Conservation (phyloP, 225 moss, liverwort and hornwort species). For the Pseudisothecium myosuroides region DNA sequence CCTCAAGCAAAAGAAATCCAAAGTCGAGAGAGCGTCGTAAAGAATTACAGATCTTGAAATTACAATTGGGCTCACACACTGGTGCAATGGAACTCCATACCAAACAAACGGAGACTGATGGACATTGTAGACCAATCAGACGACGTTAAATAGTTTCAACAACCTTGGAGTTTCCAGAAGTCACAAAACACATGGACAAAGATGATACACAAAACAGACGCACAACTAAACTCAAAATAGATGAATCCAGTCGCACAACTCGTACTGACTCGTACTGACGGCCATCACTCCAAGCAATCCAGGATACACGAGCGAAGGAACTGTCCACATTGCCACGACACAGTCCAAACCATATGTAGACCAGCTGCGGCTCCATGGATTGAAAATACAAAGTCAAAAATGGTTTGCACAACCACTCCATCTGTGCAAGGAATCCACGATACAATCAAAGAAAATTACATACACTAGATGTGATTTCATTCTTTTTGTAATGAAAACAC, state of each 20-base stretch:
- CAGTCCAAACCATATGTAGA: not conserved
- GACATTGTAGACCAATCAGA: not conserved
- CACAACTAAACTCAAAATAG: not conserved
- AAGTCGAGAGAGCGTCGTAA: not conserved
- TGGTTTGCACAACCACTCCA: not conserved
- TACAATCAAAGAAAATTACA: not conserved
- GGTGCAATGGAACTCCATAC: not conserved
- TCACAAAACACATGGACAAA: not conserved
- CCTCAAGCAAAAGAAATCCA: not conserved
- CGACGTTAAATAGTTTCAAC: not conserved
- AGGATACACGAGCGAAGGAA: not conserved
- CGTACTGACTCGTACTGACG: not conserved
- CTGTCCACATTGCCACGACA: too few relatives aligned
- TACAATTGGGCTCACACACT: not conserved
- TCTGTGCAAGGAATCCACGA: not conserved
- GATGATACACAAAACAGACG: not conserved
- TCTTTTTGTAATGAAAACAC: not conserved
- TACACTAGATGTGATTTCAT: not conserved
- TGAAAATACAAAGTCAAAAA: not conserved
- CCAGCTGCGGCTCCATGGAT: not conserved
- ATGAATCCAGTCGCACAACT: not conserved
- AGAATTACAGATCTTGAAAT: not conserved
- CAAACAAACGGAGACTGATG: not conserved
- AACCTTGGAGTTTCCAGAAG: not conserved
- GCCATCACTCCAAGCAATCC: not conserved